Evolutionary conservation across 2,329 filamentous ascomycete genomes (phyloP), one percentile per base, ranked within the genome.

Genomic region (Trichophyton verrucosum): DNA sequence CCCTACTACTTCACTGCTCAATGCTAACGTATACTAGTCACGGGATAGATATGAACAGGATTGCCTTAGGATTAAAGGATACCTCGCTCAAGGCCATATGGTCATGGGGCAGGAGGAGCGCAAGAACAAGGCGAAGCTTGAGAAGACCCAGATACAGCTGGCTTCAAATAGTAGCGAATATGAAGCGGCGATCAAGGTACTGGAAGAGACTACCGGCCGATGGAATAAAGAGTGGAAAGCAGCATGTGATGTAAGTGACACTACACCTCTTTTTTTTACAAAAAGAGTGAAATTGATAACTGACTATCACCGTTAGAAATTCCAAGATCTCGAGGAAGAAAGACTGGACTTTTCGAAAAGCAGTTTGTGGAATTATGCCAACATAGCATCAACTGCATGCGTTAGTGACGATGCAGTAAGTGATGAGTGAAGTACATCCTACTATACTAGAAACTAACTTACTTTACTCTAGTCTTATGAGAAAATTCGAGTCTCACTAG

Each of bases 141-240:
- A 99, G 74, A 99, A 99, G 81, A 97, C 94, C 1, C 94, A 99
- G 73, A 94, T 96, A 68, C 95, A 91, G 69, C 82, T 99, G 62
- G 91, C 91, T 0, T 86, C 86, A 6, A 91, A 91, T 63, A 97
- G 95, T 75, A 86, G 85, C 51, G 94, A 97, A 68, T 99, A 99
- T 71, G 92, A 99, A 73, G 84, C 84, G 58, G 91, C 94, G 0
- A 88, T 99, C 62, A 97, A 97, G 74, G 81, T 89, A 1, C 81
- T 99, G 3, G 92, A 99, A 71, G 94, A 97, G 67, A 99, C 94
- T 0, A 99, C 94, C 0, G 87, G 85, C 3, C 83, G 92, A 60
- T 99, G 94, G 94, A 99, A 99, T 71, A 83, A 92, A 68, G 94
- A 99, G 73, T 99, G 94, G 94, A 99, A 97, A 75, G 85, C 89